phyloP scores from a whole-genome alignment of 2,329 filamentous ascomycete genomes.

The Bipolaris zeicola region DNA sequence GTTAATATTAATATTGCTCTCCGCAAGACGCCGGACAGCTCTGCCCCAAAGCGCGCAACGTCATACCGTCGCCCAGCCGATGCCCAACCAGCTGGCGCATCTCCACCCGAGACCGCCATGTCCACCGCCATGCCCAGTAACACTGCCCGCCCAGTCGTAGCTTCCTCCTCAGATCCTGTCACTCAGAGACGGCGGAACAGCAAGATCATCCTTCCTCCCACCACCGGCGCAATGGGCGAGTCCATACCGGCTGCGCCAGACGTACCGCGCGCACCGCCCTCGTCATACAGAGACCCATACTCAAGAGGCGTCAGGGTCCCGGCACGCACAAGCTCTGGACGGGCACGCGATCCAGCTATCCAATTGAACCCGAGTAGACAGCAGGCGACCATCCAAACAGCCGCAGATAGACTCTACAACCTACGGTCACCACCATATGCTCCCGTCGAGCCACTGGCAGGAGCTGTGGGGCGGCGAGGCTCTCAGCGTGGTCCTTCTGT shows the following conservation, averaged over 20 bases:
- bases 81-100: conserved; percentile 28
- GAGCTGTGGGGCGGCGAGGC: conserved; percentile 31
- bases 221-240: conserved; percentile 29
- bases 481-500: conserved; percentile 61
- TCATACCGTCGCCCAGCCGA: conserved; percentile 43
- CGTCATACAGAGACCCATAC: conserved; percentile 45
- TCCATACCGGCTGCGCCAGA: conserved; percentile 60
- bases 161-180: conserved; percentile 29
- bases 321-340: conserved; percentile 33
- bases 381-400: conserved; percentile 41
- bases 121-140: conserved; percentile 33
- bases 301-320: conserved; percentile 36
- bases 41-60: conserved; percentile 37
- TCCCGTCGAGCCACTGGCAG: conserved; percentile 36
- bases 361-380: conserved; percentile 44
- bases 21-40: conserved; percentile 34
- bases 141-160: conserved; percentile 33
- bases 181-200: conserved; percentile 42
- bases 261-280: conserved; percentile 61
- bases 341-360: conserved; percentile 42
- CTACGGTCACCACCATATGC: conserved; percentile 41
- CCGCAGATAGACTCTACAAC: conserved; percentile 39
- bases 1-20: conserved; percentile 24
- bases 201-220: conserved; percentile 37
- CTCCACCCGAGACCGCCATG: conserved; percentile 15